These are phyloP conservation scores for Pistacia atlantica DNA, from an alignment of 345 rosid species.

Conservation along the genomic window DNA sequence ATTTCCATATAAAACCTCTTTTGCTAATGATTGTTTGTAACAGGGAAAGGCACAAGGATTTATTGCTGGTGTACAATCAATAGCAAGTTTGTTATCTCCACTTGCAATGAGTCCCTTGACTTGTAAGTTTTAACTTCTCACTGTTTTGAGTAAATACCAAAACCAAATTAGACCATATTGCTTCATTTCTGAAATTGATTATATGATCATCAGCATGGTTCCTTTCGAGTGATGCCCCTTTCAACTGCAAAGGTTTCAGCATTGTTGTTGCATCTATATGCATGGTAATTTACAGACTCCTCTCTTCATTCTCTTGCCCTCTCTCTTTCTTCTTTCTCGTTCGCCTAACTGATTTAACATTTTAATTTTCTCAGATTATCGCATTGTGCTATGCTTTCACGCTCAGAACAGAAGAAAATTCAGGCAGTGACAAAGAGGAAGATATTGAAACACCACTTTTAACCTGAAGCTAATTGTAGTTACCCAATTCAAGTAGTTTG, in stretches of 20 bases:
- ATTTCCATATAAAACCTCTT: background rate
- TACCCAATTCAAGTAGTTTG: background rate
- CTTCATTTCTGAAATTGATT: background rate
- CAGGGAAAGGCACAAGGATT: constrained; percentile 63
- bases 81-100: constrained; percentile 52
- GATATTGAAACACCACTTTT: constrained; percentile 44
- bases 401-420: constrained; percentile 31
- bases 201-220: constrained; percentile 42
- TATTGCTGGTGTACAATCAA: constrained; percentile 48
- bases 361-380: constrained; percentile 32
- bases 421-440: constrained; percentile 17
- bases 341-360: background rate
- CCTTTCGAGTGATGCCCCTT: constrained; percentile 48
- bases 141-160: background rate
- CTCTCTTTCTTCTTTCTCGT: background rate
- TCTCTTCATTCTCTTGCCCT: background rate
- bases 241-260: constrained; percentile 61
- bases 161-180: background rate
- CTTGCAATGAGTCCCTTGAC: constrained; percentile 60
- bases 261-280: constrained; percentile 44
- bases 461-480: constrained; percentile 8
- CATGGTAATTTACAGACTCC: constrained; percentile 37
- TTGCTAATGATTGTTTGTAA: background rate
- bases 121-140: constrained; percentile 26
- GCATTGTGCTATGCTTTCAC: constrained; percentile 38